phyloP scores from a whole-genome alignment of 2,329 filamentous ascomycete genomes.

The Colletotrichum sidae region DNA sequence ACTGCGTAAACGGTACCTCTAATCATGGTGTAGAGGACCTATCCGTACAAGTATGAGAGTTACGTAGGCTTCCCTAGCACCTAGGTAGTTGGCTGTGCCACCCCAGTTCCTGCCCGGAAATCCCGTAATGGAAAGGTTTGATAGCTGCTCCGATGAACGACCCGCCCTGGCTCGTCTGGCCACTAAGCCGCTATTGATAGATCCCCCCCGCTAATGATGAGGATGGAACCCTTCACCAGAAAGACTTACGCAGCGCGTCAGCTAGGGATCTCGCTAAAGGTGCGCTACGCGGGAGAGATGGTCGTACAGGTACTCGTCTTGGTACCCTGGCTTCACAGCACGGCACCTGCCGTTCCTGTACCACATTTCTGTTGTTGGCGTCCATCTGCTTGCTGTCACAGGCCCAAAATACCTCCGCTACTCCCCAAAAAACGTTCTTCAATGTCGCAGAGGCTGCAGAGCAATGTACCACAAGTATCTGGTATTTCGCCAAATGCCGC shows the following conservation, averaged over 20 bases:
- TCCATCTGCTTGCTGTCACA: slow-evolving; percentile 2
- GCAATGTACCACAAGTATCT: too few relatives aligned
- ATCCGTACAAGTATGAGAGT: slow-evolving; percentile 2
- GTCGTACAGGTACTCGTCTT: too few relatives aligned
- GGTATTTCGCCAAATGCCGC: too few relatives aligned
- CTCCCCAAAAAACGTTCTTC: neutral
- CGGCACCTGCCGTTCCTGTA: slow-evolving; percentile 9
- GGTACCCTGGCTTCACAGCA: neutral
- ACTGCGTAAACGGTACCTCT: neutral
- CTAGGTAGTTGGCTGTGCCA: slow-evolving; percentile 20
- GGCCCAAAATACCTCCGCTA: neutral
- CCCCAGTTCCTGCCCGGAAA: slow-evolving; percentile 23
- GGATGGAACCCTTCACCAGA: slow-evolving; percentile 15
- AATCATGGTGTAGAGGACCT: neutral
- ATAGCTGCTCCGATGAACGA: slow-evolving; percentile 15
- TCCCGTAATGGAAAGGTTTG: slow-evolving; percentile 11
- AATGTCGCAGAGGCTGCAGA: too few relatives aligned
- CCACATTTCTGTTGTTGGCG: neutral
- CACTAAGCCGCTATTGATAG: slow-evolving; percentile 28
- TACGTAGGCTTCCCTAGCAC: slow-evolving; percentile 27
- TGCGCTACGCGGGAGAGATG: too few relatives aligned
- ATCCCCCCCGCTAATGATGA: slow-evolving; percentile 13
- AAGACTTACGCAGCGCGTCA: slow-evolving; percentile 22
- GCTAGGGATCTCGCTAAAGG: neutral
- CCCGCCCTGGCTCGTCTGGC: neutral